Base-by-base conservation (phyloP, 768 basidiomycete species). In the Podaxis pistillaris region DNA sequence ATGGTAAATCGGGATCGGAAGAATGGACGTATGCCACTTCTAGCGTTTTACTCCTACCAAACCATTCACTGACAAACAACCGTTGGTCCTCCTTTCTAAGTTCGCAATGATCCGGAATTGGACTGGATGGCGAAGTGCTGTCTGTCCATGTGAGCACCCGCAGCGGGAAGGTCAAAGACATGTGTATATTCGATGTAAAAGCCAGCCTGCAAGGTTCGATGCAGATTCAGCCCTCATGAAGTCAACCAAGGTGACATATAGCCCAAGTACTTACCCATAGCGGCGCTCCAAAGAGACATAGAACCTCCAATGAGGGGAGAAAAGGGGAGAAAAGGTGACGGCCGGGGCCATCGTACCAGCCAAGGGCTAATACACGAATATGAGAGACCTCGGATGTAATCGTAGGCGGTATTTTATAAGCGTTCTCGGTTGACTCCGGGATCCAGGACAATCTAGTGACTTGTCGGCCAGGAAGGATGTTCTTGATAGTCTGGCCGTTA, bases 391-490 rank as follows among this genome's bases (percentile, higher is more conserved):
- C 46, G 13, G 28, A 26, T 12, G 26, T 8, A 22, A 49, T 49
- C 6, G 26, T 49, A 24, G 7, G 12, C n/a, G 30, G 46, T 5
- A 28, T 44, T 11, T 7, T 47, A n/a, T 1, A 11, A 28, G 2
- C n/a, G 15, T 58, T 46, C 40, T 58, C 57, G 30, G 9, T 19
- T 4, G 19, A 30, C 3, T 33, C 46, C 5, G 57, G 57, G 47
- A 58, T 58, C 57, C 57, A 58, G 11, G 57, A 38, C 30, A 58
- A 33, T 5, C 9, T 58, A n/a, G 30, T 47, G 11, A 58, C 57
- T 17, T 12, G 12, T 0, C 46, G 24, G 8, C 57, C 57, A 47
- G 57, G 57, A 9, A 58, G 46, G 19, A 58, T 58, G n/a, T 28
- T 28, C 46, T 49, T 30, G 30, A 58, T 58, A 9, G 57, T 58